Evolutionary conservation across 345 rosid genomes (phyloP), one percentile per base, ranked within the genome.

Genomic region (Durio zibethinus): DNA sequence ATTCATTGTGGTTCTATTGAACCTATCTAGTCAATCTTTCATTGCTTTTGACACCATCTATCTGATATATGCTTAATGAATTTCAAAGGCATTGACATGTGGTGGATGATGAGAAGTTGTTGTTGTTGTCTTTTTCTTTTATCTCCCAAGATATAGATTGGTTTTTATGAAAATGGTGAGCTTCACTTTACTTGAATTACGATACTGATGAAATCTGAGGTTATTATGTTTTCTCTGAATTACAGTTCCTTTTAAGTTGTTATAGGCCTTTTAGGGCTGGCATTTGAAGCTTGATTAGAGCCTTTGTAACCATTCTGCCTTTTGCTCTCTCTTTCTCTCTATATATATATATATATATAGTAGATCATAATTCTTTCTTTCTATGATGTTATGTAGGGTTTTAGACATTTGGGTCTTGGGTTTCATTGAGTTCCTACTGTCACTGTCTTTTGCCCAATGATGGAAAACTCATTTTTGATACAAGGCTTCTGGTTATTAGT

Each of bases 381-480:
- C 8, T 8, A 43, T 2, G n/a, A 31, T 8, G 27, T 62, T 50
- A 1, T 53, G 7, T 33, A 70, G 14, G 62, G 63, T 67, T 73
- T 16, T 38, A 63, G 20, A 23, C 10, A 35, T 21, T 54, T 60
- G 16, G 21, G 52, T 15, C 50, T 7, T 33, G 43, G 31, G 6
- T 48, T 72, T 48, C 45, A 31, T 29, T 0, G 27, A 33, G 53
- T n/a, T 43, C 73, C 73, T 23, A 35, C 4, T 16, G 7, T 5
- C 31, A 36, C 8, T 54, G 27, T 29, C 31, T 40, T 66, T 35
- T 71, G 81, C 81, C 79, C 81, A 4, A 33, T 75, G 79, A 82
- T 75, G 79, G 61, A 82, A 52, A 82, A 33, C 74, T 69, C n/a
- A 15, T 29, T 48, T 52, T 18, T 53, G 12, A 14, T 60, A 29